Evolutionary conservation across 1,284 basidiomycete species (phyloP).

Genomic region (Grifola frondosa): DNA sequence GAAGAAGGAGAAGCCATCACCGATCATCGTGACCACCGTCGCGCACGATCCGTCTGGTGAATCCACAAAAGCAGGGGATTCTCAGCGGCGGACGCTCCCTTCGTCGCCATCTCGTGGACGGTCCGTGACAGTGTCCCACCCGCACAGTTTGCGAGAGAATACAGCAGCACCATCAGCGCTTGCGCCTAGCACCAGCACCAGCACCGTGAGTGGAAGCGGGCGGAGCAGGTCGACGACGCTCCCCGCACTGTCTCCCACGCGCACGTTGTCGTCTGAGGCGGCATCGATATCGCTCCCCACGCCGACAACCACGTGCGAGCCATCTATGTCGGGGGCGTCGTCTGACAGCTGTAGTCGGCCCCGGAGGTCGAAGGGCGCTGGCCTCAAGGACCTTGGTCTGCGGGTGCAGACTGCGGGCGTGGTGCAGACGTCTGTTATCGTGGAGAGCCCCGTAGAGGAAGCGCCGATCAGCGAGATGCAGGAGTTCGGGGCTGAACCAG

Average conservation of each 20-base stretch:
- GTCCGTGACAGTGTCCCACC: neutral
- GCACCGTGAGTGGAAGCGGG: constrained; percentile 7
- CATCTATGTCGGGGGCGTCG: constrained; percentile 18
- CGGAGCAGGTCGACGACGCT: constrained; percentile 13
- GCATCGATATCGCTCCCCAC: constrained; percentile 23
- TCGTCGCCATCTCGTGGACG: constrained; percentile 7
- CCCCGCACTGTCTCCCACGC: constrained; percentile 30
- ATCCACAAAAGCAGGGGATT: constrained; percentile 2
- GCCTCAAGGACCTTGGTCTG: neutral
- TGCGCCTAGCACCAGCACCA: constrained; percentile 5
- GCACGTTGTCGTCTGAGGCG: constrained; percentile 24
- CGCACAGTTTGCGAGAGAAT: too few relatives aligned
- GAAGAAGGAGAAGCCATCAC: constrained; percentile 20
- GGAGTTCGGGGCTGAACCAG: too few relatives aligned
- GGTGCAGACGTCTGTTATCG: constrained; percentile 8
- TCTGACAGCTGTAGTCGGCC: constrained; percentile 7
- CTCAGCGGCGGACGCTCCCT: constrained; percentile 5
- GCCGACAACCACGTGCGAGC: constrained; percentile 23
- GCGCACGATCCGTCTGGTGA: constrained; percentile 13
- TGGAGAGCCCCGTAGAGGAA: constrained; percentile 13
- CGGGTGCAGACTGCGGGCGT: constrained; percentile 1
- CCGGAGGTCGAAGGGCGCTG: constrained; percentile 15
- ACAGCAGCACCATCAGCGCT: too few relatives aligned
- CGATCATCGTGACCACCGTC: constrained; percentile 18
- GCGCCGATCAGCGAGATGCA: too few relatives aligned